Conservation (phyloP, 768 basidiomycete genomes). For the Tricholoma furcatifolium region DNA sequence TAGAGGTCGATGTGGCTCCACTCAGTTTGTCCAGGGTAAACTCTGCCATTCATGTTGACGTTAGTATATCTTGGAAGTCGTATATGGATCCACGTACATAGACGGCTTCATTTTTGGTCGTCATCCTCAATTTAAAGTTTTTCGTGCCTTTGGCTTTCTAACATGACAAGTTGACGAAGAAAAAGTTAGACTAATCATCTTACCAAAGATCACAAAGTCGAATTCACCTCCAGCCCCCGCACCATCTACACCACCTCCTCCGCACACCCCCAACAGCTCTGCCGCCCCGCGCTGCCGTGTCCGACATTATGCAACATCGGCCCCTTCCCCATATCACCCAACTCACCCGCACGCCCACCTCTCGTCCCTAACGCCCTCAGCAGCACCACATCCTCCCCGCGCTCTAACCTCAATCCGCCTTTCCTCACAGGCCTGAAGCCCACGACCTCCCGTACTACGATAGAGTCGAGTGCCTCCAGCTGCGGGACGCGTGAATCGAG, state of each 20-base stretch:
- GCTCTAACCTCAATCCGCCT: constrained; percentile 12
- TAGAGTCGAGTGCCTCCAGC: constrained; percentile 12
- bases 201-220: too few species aligned
- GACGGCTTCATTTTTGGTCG: constrained; percentile 6
- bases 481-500: too few species aligned
- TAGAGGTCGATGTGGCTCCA: neutral
- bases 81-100: constrained; percentile 11
- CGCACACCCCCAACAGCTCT: too few species aligned
- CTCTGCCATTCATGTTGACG: neutral
- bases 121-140: constrained; percentile 12
- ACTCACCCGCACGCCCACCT: too few species aligned
- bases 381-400: constrained; percentile 9
- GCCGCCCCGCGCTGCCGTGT: too few species aligned
- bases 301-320: too few species aligned
- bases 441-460: constrained; percentile 13
- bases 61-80: neutral
- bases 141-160: constrained; percentile 1
- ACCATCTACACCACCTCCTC: too few species aligned
- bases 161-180: neutral
- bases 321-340: too few species aligned
- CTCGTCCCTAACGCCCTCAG: too few species aligned
- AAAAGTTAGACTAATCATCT: too few species aligned
- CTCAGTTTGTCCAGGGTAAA: constrained; percentile 15
- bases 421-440: constrained; percentile 15
- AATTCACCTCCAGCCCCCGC: too few species aligned